These are phyloP conservation scores for Lolium multiflorum DNA, from an alignment of 176 grass and related monocot species.

Conservation along the genomic window DNA sequence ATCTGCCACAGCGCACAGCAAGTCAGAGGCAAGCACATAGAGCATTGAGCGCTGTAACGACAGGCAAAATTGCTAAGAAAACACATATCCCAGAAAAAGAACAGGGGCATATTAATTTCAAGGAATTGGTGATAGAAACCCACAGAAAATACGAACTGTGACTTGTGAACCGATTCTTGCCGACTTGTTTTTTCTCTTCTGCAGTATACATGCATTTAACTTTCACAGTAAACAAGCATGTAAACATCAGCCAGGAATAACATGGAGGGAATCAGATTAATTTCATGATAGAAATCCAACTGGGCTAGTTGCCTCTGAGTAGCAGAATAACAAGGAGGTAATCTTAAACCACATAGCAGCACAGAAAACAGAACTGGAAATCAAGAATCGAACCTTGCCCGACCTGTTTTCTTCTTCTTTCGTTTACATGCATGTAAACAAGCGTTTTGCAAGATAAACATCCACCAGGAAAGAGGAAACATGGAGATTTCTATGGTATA, in stretches of 20 bases:
- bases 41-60: too few relatives aligned
- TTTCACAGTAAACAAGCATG: too few relatives aligned
- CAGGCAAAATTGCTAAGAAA: not conserved
- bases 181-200: too few relatives aligned
- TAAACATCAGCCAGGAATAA: too few relatives aligned
- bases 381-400: not conserved
- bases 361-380: not conserved
- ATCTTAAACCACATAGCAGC: not conserved
- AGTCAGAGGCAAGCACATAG: too few relatives aligned
- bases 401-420: slow-evolving; percentile 32
- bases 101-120: not conserved
- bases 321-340: not conserved
- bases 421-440: slow-evolving; percentile 28
- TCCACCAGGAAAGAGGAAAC: not conserved
- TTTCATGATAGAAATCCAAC: not conserved
- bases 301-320: not conserved
- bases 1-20: too few relatives aligned
- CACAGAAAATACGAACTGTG: not conserved
- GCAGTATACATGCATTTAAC: too few relatives aligned
- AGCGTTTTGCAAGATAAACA: not conserved
- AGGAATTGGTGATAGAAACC: not conserved
- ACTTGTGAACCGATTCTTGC: too few relatives aligned
- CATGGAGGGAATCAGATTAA: not conserved
- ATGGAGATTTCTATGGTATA: too few relatives aligned
- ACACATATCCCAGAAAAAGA: not conserved